Evolutionary conservation across 192 early-diverging fungal genomes (phyloP), one percentile per base, ranked within the genome.

Genomic region (Umbelopsis sp.): DNA sequence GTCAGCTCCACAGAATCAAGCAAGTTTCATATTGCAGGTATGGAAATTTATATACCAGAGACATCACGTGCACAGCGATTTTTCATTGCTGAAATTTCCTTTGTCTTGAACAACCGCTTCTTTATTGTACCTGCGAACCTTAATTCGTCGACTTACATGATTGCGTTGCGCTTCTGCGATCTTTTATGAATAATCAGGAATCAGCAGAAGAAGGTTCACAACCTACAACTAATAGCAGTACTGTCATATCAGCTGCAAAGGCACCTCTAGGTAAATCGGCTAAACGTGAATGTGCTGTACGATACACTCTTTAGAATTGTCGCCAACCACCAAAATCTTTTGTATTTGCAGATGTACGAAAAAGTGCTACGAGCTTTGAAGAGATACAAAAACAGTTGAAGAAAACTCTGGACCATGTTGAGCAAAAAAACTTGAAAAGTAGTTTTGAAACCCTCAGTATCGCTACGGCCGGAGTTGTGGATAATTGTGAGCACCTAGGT

Each of bases 361-460:
- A 22, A 18, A 61, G 18, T 16, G 45, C 65, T 7, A 74, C 73
- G n/a, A 79, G 46, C 16, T 79, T 79, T 70, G 78, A 72, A 72
- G 74, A 79, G 47, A 88, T 91, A 46, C 90, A 90, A 49, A 80
- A 78, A 68, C 84, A 90, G 68, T 80, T 91, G 21, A 90, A 90
- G 64, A 84, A 84, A 1, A 86, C 86, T 8, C 74, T 91, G 13
- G 88, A 89, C 25, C 84, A 85, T 71, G 84, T 91, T 50, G 82
- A 85, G 70, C 75, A 75, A 11, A 85, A 87, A 0, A 82, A 84
- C 46, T 83, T 90, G 16, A 82, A 88, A 12, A 83, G 85, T 71
- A 88, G 88, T 71, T 90, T 91, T 75, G 88, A 90, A 20, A 88
- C 87, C n/a, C 81, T 91, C 27, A 88, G 85, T 69, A 77, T 84